Conservation (phyloP, 257 asterid genomes). For the Solanum clarkiae region DNA sequence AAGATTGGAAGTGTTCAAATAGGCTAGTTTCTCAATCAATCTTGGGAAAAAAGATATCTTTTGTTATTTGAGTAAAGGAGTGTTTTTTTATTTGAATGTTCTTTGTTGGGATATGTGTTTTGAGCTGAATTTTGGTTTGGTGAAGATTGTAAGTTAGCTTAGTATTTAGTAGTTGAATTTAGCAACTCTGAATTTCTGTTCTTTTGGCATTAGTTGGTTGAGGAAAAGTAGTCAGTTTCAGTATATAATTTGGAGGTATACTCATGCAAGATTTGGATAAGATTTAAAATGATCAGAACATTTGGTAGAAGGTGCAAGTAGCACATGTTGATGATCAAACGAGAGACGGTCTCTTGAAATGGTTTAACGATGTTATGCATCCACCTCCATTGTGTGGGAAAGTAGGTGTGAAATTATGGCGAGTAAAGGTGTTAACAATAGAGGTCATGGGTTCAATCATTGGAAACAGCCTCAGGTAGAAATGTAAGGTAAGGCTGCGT, state of each 20-base stretch:
- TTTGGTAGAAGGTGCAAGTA: not conserved
- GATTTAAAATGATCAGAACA: not conserved
- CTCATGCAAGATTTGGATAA: not conserved
- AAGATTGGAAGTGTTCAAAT: not conserved
- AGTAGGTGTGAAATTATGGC: not conserved
- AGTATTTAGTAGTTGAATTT: not conserved
- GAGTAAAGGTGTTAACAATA: not conserved
- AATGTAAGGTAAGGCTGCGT: no score
- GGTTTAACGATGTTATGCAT: not conserved
- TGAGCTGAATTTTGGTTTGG: not conserved
- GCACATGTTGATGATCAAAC: not conserved
- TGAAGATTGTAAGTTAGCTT: not conserved
- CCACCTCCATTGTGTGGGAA: not conserved
- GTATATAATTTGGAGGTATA: not conserved
- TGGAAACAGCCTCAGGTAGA: no score
- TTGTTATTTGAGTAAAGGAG: not conserved
- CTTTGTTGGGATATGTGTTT: not conserved
- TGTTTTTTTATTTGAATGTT: not conserved
- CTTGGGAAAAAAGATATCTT: not conserved
- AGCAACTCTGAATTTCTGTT: not conserved
- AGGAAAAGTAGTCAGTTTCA: not conserved
- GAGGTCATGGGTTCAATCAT: no score
- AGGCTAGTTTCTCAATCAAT: not conserved
- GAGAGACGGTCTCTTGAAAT: not conserved
- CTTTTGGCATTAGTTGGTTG: not conserved